A percentile compares a stretch with the other conserved stretches of the same genome.
Conservation (phyloP, 78 protist species). For the Tieghemostelium lacteum region DNA sequence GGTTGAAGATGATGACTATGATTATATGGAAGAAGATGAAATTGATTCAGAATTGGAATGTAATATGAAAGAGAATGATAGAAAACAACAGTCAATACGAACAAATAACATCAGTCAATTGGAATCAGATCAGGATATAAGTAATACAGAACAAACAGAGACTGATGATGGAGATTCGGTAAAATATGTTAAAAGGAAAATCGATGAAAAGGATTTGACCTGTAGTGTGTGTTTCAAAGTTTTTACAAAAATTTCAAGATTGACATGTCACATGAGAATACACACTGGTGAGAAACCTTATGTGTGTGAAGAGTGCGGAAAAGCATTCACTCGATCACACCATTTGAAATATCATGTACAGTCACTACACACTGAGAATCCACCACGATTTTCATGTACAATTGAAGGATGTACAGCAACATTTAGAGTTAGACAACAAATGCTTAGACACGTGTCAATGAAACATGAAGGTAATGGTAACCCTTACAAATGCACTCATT, state of each 20-base stretch:
- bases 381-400: conserved; percentile 23
- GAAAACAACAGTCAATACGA: too few species aligned
- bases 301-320: conserved; percentile 64
- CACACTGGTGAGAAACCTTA: conserved; percentile 82
- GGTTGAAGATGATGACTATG: conserved; percentile 38
- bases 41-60: conserved; percentile 19
- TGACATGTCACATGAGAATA: conserved; percentile 47
- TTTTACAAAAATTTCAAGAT: conserved; percentile 37
- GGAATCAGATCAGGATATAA: too few species aligned
- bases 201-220: not conserved
- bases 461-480: conserved; percentile 30
- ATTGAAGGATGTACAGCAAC: conserved; percentile 8
- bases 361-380: conserved; percentile 7
- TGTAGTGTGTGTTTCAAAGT: conserved; percentile 57
- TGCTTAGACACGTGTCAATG: not conserved
- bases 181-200: too few species aligned
- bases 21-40: conserved; percentile 55
- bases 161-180: too few species aligned
- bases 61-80: too few species aligned
- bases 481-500: conserved; percentile 41
- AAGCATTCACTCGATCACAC: conserved; percentile 57
- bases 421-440: conserved; percentile 21
- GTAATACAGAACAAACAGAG: too few species aligned
- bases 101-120: too few species aligned
- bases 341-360: conserved; percentile 38